phyloP scores from a whole-genome alignment of 2,329 filamentous ascomycete species.

The Emmonsiellopsis sp. region DNA sequence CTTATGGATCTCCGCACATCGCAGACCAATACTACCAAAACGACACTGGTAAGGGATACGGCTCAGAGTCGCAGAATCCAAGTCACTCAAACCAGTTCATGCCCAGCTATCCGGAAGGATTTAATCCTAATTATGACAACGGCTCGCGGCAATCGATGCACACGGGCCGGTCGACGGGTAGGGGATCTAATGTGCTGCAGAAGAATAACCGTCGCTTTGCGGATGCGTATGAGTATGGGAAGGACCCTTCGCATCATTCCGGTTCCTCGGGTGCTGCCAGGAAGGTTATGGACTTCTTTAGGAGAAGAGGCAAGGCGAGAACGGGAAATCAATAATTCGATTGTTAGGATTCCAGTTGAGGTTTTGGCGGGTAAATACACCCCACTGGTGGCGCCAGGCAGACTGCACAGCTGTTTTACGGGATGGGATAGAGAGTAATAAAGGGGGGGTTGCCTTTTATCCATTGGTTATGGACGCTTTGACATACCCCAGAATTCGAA shows the following conservation, averaged over 20 bases:
- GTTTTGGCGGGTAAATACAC: neutral
- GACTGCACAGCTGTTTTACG: too few relatives aligned
- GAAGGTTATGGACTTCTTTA: slow-evolving; percentile 97
- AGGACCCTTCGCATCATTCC: slow-evolving; percentile 52
- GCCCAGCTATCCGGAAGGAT: slow-evolving; percentile 41
- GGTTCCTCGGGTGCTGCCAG: slow-evolving; percentile 82
- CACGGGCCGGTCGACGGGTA: slow-evolving; percentile 22
- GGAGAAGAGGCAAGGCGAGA: slow-evolving; percentile 70
- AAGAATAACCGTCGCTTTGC: slow-evolving; percentile 81
- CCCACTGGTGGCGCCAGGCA: too few relatives aligned
- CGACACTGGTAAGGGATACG: slow-evolving; percentile 17
- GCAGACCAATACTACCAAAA: slow-evolving; percentile 17
- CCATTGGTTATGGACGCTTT: too few relatives aligned
- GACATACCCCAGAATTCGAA: too few relatives aligned
- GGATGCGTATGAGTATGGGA: slow-evolving; percentile 75
- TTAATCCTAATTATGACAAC: slow-evolving; percentile 33
- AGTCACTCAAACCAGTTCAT: slow-evolving; percentile 25
- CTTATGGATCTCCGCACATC: neutral
- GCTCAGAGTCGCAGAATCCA: slow-evolving; percentile 13
- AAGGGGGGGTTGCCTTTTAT: too few relatives aligned
- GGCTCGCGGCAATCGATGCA: slow-evolving; percentile 35
- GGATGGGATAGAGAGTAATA: too few relatives aligned
- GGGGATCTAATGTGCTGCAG: slow-evolving; percentile 56
- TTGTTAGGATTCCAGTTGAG: neutral
- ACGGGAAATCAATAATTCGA: slow-evolving; percentile 30